Percentiles rank a stretch among this genome's conserved stretches.
Conservation (phyloP, 2,329 filamentous ascomycete species). For the Pseudopyricularia javanii region DNA sequence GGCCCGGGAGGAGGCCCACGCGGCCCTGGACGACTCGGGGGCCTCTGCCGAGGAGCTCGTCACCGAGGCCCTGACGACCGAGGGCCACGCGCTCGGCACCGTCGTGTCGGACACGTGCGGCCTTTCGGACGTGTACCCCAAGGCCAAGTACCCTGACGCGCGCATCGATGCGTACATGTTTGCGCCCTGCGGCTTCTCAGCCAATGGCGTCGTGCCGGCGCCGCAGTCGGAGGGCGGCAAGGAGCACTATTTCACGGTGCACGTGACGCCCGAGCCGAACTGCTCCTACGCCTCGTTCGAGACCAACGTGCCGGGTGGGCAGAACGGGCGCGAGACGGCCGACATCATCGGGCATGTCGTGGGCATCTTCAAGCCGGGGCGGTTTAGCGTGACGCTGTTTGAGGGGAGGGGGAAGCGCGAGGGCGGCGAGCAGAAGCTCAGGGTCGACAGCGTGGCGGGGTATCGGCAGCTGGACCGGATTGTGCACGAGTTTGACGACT, state of each 20-base stretch:
- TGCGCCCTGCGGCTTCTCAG: constrained; percentile 91
- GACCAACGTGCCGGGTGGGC: constrained; percentile 86
- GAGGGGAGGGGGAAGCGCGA: constrained; percentile 58
- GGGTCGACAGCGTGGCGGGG: constrained; percentile 31
- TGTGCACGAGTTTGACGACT: constrained; percentile 93
- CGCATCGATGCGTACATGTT: constrained; percentile 94
- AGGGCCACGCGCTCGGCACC: constrained; percentile 86
- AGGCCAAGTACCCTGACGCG: constrained; percentile 77
- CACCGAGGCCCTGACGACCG: constrained; percentile 65
- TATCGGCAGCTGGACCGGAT: constrained; percentile 89
- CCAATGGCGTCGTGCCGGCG: constrained; percentile 87
- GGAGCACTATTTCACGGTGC: constrained; percentile 93
- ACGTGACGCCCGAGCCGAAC: constrained; percentile 92
- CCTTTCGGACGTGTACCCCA: constrained; percentile 78
- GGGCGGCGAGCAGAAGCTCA: constrained; percentile 17
- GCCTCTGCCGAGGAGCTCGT: constrained; percentile 32
- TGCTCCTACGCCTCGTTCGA: constrained; percentile 98
- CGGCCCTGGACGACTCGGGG: constrained; percentile 60
- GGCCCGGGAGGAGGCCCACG: constrained; percentile 46
- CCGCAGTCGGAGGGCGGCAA: constrained; percentile 38
- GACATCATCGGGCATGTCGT: constrained; percentile 93
- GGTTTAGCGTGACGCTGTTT: constrained; percentile 93
- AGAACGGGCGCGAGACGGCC: constrained; percentile 76
- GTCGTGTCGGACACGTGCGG: constrained; percentile 86
- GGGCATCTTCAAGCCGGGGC: constrained; percentile 90